Percentiles rank a stretch among this genome's conserved stretches.
These are phyloP conservation scores for Vickermania ingenoplastis DNA, from an alignment of 208 protist genomes.

Conservation along the genomic window DNA sequence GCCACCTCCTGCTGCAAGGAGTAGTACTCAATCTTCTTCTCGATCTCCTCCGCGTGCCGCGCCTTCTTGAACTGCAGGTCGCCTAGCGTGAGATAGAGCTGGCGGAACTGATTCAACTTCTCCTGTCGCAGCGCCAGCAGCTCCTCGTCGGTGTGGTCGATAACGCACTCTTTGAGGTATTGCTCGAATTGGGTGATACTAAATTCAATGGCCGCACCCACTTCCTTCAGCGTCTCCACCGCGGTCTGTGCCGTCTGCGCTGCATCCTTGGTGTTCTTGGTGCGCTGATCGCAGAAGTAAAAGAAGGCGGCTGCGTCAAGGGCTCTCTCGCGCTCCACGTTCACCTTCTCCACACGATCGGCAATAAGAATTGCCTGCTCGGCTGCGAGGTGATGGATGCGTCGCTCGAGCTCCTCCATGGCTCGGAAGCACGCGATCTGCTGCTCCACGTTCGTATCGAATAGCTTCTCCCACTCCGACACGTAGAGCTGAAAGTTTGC, in stretches of 20 bases:
- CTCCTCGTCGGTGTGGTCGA: slow-evolving; percentile 14
- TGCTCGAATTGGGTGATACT: slow-evolving; percentile 21
- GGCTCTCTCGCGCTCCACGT: slow-evolving; percentile 35
- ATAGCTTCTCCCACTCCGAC: slow-evolving; percentile 31
- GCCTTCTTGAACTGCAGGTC: slow-evolving; percentile 84
- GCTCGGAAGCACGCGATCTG: slow-evolving; percentile 48
- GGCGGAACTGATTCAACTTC: slow-evolving; percentile 64
- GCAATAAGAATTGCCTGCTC: slow-evolving; percentile 36
- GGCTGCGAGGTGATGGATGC: slow-evolving; percentile 31
- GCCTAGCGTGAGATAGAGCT: slow-evolving; percentile 77
- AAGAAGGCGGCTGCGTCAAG: slow-evolving; percentile 44
- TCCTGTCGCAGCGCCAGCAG: slow-evolving; percentile 46
- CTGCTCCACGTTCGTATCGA: slow-evolving; percentile 47
- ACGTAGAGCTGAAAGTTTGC: slow-evolving; percentile 25
- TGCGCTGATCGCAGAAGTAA: slow-evolving; percentile 32
- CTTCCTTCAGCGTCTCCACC: slow-evolving; percentile 30
- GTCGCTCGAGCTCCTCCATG: slow-evolving; percentile 66
- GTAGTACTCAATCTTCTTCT: slow-evolving; percentile 77
- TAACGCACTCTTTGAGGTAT: slow-evolving; percentile 30
- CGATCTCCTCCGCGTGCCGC: slow-evolving; percentile 59
- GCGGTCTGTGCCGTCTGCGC: slow-evolving; percentile 9
- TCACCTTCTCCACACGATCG: slow-evolving; percentile 36
- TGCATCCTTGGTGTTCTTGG: slow-evolving; percentile 9
- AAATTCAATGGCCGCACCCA: slow-evolving; percentile 17
- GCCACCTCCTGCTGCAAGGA: slow-evolving; percentile 76